phyloP scores from a whole-genome alignment of 345 rosid species.

The Firmiana major region DNA sequence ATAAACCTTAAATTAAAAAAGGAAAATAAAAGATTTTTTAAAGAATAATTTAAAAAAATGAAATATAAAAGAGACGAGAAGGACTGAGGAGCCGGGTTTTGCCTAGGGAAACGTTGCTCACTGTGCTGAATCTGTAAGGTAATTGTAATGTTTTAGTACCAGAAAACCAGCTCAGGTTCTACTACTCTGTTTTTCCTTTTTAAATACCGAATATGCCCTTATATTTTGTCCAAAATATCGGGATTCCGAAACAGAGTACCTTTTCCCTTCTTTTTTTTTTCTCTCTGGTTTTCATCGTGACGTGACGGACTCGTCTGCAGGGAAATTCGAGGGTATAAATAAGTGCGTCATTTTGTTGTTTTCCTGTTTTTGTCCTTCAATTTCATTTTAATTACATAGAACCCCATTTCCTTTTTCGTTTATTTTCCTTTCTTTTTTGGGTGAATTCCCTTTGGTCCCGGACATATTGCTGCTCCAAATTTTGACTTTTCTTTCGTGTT shows the following conservation, averaged over 20 bases:
- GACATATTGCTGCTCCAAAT: not conserved
- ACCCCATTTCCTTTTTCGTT: too few species aligned
- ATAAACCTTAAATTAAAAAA: slow-evolving; percentile 8
- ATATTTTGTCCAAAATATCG: not conserved
- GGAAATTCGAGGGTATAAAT: not conserved
- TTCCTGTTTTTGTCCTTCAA: not conserved
- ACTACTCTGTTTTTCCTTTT: not conserved
- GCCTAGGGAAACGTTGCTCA: slow-evolving; percentile 37
- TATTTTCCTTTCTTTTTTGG: not conserved
- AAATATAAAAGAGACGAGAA: not conserved
- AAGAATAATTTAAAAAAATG: too few species aligned
- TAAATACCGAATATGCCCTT: slow-evolving; percentile 20
- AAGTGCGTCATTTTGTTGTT: not conserved
- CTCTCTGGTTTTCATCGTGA: slow-evolving; percentile 21
- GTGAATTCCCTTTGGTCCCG: not conserved
- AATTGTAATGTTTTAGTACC: slow-evolving; percentile 11
- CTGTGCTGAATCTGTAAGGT: not conserved
- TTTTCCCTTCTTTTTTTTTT: not conserved
- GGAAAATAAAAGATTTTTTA: not conserved
- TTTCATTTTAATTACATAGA: not conserved
- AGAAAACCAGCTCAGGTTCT: slow-evolving; percentile 23
- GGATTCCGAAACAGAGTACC: not conserved
- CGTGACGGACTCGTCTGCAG: slow-evolving; percentile 24
- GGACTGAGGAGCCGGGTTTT: slow-evolving; percentile 28
- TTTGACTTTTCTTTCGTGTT: not conserved